Conservation (phyloP, 495 filamentous ascomycete genomes). For the Penicillium bialowiezense region DNA sequence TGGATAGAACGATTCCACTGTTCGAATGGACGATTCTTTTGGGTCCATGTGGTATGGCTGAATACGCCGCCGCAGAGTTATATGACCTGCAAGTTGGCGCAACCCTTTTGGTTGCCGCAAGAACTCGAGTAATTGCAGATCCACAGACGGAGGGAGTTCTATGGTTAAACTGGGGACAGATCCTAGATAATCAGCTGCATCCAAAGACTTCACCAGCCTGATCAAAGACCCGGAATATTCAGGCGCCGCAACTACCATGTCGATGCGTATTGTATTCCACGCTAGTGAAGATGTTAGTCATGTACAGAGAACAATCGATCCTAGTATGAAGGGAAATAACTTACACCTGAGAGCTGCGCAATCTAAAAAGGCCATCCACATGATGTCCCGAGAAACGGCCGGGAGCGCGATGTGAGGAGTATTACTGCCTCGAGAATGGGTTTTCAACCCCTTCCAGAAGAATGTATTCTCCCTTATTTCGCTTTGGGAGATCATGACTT, state of each 20-base stretch:
- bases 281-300: conserved; percentile 38
- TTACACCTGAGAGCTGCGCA: conserved; percentile 65
- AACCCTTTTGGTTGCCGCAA: conserved; percentile 65
- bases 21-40: conserved; percentile 64
- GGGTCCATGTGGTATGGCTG: conserved; percentile 49
- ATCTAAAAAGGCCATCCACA: conserved; percentile 76
- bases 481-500: conserved; percentile 49
- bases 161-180: conserved; percentile 70
- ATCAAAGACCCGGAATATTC: conserved; percentile 66
- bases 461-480: conserved; percentile 43
- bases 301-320: too few species aligned
- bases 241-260: conserved; percentile 75
- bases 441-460: conserved; percentile 53
- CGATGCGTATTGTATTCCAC: conserved; percentile 71
- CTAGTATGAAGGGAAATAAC: not conserved
- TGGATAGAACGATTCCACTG: conserved; percentile 82
- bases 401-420: conserved; percentile 68
- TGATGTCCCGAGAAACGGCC: conserved; percentile 54
- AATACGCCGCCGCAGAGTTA: conserved; percentile 73
- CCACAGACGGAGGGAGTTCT: conserved; percentile 68
- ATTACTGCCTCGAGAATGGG: conserved; percentile 37
- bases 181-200: conserved; percentile 69
- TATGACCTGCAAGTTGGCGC: conserved; percentile 39
- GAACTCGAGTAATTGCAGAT: conserved; percentile 57
- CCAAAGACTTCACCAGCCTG: conserved; percentile 68